phyloP scores from a whole-genome alignment of 169 alveolate genomes.

The Cryptosporidium meleagridis region DNA sequence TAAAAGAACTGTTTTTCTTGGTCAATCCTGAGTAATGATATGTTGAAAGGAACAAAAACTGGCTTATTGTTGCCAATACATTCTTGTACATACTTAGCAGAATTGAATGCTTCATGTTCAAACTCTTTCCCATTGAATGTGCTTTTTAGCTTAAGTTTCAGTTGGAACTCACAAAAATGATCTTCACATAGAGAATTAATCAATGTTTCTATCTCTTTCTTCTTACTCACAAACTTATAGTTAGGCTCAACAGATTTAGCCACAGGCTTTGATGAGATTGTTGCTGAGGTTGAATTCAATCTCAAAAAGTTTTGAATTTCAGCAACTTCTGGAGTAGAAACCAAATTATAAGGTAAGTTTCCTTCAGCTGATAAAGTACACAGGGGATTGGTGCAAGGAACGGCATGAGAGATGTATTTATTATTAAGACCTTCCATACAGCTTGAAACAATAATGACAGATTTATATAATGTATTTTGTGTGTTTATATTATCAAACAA shows the following conservation, averaged over 20 bases:
- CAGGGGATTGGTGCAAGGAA: constrained; percentile 33
- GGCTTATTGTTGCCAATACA: not conserved
- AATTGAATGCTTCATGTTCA: constrained; percentile 25
- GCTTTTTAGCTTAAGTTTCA: constrained; percentile 30
- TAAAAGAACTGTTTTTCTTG: constrained; percentile 37
- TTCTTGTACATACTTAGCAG: constrained; percentile 21
- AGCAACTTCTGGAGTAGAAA: not conserved
- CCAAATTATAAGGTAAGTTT: not conserved
- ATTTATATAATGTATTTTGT: constrained; percentile 21
- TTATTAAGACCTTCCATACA: constrained; percentile 28
- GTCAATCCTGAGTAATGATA: not conserved
- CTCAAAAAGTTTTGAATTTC: constrained; percentile 2
- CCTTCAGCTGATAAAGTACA: not conserved
- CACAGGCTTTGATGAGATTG: not conserved
- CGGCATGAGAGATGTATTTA: not conserved
- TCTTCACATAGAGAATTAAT: constrained; percentile 28
- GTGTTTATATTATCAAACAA: constrained; percentile 20
- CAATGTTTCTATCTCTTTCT: constrained; percentile 36
- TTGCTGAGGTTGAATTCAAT: not conserved
- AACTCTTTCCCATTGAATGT: constrained; percentile 31
- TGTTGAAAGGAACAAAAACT: constrained; percentile 33
- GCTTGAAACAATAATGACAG: constrained; percentile 33
- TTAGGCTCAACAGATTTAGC: not conserved
- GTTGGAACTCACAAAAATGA: constrained; percentile 48
- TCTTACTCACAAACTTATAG: constrained; percentile 15